Conservation (phyloP, 345 rosid species). For the Melaleuca alternifolia region DNA sequence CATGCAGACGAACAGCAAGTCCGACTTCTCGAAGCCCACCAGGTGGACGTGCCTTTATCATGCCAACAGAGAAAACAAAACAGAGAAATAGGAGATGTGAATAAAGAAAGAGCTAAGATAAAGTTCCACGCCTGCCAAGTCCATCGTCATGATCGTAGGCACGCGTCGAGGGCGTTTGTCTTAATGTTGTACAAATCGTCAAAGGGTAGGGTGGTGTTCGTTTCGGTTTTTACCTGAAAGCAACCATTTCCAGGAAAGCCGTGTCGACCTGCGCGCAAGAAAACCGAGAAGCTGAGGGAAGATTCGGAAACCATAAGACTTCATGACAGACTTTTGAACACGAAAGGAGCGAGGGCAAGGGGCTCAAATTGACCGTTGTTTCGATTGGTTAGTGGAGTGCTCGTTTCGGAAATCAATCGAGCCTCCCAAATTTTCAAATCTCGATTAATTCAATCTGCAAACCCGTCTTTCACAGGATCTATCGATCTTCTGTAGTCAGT, state of each 20-base stretch:
- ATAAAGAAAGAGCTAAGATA: background rate
- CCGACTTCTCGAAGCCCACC: constrained; percentile 39
- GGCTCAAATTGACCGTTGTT: background rate
- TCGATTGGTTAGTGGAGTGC: background rate
- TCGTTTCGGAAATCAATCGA: background rate
- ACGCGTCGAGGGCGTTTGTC: background rate
- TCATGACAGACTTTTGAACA: background rate
- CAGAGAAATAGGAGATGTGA: background rate
- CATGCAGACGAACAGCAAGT: constrained; percentile 36
- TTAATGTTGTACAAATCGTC: background rate
- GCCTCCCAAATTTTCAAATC: background rate
- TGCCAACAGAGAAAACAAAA: background rate
- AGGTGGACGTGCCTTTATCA: constrained; percentile 33
- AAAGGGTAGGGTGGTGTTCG: background rate
- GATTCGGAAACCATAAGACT: background rate
- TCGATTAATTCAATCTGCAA: background rate
- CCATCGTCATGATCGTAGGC: background rate
- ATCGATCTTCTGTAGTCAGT: background rate
- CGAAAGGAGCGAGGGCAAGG: background rate
- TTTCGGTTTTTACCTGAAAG: constrained; percentile 25
- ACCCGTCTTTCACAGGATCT: background rate
- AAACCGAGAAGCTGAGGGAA: background rate
- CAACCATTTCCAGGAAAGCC: constrained; percentile 26
- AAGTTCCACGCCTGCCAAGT: background rate
- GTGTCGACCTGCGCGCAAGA: constrained; percentile 24